phyloP scores from a whole-genome alignment of 2,329 filamentous ascomycete genomes.

The Aaosphaeria arxii region DNA sequence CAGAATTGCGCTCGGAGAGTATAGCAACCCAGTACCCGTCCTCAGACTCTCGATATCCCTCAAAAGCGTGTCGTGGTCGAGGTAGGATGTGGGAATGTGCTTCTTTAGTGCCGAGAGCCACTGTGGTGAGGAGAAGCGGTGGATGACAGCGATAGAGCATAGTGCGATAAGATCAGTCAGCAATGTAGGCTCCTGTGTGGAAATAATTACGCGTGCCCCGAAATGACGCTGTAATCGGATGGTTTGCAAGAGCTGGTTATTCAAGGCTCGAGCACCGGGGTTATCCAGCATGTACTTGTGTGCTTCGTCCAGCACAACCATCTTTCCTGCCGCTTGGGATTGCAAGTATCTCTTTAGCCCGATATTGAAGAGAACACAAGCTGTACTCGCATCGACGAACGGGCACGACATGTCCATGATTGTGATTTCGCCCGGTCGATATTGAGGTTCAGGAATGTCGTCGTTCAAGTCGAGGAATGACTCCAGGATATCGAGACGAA shows the following conservation, averaged over 20 bases:
- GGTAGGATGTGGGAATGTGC: constrained; percentile 20
- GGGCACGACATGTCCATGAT: constrained; percentile 72
- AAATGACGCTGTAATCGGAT: constrained; percentile 71
- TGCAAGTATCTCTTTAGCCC: constrained; percentile 62
- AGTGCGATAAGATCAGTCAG: constrained; percentile 67
- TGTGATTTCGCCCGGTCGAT: constrained; percentile 43
- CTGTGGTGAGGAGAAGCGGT: constrained; percentile 65
- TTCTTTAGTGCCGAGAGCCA: constrained; percentile 54
- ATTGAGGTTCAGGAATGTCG: neutral
- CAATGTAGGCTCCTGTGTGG: constrained; percentile 75
- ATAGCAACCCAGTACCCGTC: constrained; percentile 50
- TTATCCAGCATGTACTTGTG: constrained; percentile 67
- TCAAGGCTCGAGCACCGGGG: constrained; percentile 57
- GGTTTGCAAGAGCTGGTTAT: constrained; percentile 58
- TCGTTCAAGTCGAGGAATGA: constrained; percentile 4
- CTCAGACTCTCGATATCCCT: constrained; percentile 46
- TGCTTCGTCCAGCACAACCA: constrained; percentile 72
- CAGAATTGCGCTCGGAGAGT: constrained; percentile 47
- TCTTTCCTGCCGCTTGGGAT: constrained; percentile 39
- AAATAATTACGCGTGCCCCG: constrained; percentile 65
- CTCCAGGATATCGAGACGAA: constrained; percentile 13
- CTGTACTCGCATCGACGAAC: constrained; percentile 63
- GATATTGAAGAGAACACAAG: constrained; percentile 70
- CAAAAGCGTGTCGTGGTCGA: constrained; percentile 35
- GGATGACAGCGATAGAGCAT: constrained; percentile 68